phyloP scores from a whole-genome alignment of 768 basidiomycete species.

The Phaeotremella skinneri region DNA sequence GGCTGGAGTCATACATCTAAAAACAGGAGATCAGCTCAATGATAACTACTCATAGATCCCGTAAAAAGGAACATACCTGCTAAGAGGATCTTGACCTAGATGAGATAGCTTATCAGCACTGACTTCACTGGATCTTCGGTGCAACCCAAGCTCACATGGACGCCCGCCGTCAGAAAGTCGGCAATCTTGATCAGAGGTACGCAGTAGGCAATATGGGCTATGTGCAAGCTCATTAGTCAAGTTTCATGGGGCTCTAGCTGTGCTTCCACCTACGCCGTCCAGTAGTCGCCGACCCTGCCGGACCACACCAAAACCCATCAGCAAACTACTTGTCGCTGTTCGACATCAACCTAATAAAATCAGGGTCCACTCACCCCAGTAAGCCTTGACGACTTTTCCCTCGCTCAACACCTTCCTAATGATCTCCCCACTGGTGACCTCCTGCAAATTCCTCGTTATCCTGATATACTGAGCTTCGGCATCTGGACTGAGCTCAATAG shows the following conservation, averaged over 20 bases:
- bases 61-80: slow-evolving; percentile 59
- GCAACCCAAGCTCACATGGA: slow-evolving; percentile 61
- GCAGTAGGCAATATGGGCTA: slow-evolving; percentile 97
- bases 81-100: slow-evolving; percentile 71
- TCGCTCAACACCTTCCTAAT: slow-evolving; percentile 78
- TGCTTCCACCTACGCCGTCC: slow-evolving; percentile 73
- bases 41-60: slow-evolving; percentile 12
- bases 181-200: slow-evolving; percentile 92
- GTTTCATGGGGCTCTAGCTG: background rate
- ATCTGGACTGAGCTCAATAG: slow-evolving; percentile 38
- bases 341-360: no score
- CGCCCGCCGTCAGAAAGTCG: slow-evolving; percentile 90
- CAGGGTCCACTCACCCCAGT: slow-evolving; percentile 73
- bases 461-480: slow-evolving; percentile 61
- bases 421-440: slow-evolving; percentile 79
- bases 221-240: background rate
- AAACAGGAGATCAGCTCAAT: background rate
- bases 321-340: background rate
- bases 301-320: background rate
- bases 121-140: background rate
- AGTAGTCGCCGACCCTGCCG: slow-evolving; percentile 86
- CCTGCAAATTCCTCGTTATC: slow-evolving; percentile 80
- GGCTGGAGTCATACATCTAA: slow-evolving; percentile 4
- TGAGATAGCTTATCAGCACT: slow-evolving; percentile 10
- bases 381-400: slow-evolving; percentile 73